Conservation (phyloP, 257 asterid genomes). For the Nicotiana knightiana region DNA sequence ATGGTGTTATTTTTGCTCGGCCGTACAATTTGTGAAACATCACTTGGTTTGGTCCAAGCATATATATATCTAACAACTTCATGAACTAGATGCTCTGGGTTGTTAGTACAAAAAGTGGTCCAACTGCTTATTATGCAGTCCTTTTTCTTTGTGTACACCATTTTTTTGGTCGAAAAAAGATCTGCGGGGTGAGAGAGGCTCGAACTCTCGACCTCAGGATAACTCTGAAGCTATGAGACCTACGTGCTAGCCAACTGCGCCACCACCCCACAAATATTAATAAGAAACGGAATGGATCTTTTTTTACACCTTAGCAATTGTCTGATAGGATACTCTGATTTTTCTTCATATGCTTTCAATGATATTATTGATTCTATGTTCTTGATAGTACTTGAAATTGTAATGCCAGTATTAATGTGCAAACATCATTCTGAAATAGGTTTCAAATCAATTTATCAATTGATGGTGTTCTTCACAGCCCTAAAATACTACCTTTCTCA, state of each 20-base stretch:
- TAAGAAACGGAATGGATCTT: too few relatives aligned
- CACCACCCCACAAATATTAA: constrained; percentile 59
- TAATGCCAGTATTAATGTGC: not conserved
- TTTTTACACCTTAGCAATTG: too few relatives aligned
- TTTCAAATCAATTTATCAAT: not conserved
- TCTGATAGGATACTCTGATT: not conserved
- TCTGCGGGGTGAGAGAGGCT: not conserved
- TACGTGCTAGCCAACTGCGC: constrained; percentile 99
- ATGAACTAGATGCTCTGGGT: not conserved
- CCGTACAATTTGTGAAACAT: not conserved
- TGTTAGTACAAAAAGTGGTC: not conserved
- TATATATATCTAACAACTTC: not conserved
- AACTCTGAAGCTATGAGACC: constrained; percentile 76
- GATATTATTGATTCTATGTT: not conserved
- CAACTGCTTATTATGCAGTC: not conserved
- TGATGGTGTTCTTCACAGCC: not conserved
- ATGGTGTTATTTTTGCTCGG: not conserved
- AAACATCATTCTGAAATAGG: not conserved
- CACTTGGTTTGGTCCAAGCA: too few relatives aligned
- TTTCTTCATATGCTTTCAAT: not conserved
- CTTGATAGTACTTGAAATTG: not conserved
- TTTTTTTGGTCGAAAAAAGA: too few relatives aligned
- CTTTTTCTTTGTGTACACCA: not conserved
- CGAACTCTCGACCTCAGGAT: constrained; percentile 9
- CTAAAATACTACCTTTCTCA: not conserved